Conservation (phyloP, 345 rosid genomes). For the Citrus glauca region DNA sequence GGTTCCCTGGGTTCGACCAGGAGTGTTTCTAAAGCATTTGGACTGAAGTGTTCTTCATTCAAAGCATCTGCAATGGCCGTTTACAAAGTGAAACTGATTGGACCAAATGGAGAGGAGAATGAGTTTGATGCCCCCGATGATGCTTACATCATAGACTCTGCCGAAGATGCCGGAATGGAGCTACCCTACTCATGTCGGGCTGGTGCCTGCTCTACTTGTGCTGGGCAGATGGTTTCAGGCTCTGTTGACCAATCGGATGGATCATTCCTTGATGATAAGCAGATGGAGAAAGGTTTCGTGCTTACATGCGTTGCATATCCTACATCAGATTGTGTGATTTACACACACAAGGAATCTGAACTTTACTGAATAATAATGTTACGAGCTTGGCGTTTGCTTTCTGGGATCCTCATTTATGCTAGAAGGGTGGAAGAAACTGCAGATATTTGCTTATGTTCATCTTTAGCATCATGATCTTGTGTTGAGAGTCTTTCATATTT, state of each 20-base stretch:
- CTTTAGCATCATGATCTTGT: too few relatives aligned
- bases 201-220: constrained; percentile 58
- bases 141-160: constrained; percentile 48
- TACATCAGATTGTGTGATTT: constrained; percentile 44
- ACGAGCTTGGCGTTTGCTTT: neutral
- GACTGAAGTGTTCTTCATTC: constrained; percentile 39
- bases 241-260: constrained; percentile 56
- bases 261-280: constrained; percentile 52
- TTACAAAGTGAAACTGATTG: constrained; percentile 47
- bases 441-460: too few relatives aligned
- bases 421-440: neutral
- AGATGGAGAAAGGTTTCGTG: constrained; percentile 41
- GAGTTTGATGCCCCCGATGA: constrained; percentile 55
- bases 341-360: constrained; percentile 53
- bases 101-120: constrained; percentile 42
- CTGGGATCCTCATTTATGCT: neutral
- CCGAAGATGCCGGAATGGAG: constrained; percentile 48
- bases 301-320: constrained; percentile 56
- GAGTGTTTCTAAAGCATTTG: constrained; percentile 25
- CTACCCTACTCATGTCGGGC: constrained; percentile 68
- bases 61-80: constrained; percentile 34
- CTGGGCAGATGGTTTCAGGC: constrained; percentile 41
- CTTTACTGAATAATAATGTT: constrained; percentile 25
- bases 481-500: too few relatives aligned
- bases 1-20: constrained; percentile 20